Evolutionary conservation across 306 rosid species (phyloP), one percentile per base, ranked within the genome.

Genomic region (Nissolia schottii): DNA sequence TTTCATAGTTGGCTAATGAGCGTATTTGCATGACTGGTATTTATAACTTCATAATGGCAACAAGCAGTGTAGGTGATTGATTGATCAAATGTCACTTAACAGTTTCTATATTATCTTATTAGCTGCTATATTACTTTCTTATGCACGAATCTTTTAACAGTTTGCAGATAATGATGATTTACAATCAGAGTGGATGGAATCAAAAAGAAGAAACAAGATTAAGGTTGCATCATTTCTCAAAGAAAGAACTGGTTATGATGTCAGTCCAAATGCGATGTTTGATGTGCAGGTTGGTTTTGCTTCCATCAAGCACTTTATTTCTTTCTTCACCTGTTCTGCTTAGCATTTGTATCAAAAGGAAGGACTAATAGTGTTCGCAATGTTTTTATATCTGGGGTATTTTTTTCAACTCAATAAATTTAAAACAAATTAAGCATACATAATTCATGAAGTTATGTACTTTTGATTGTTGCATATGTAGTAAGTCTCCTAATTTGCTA

Each of bases 231-330:
- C 92, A 28, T 86, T 89, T 65, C 67, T 93, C 50, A 77, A 84
- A 83, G 96, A 93, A 75, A 91, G 64, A 89, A 91, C 98, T 7
- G 98, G 98, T 18, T 93, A 87, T 51, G 81, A 85, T 77, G 92
- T 93, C 65, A 87, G 79, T 77, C 89, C 97, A 40, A 81, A 91
- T 80, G 97, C 96, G 54, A 79, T 93, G 97, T 91, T 93, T 70
- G 98, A 91, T 75, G 84, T 91, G 32, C 98, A 93, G 97, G 98
- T 90, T 59, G 46, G 45, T 51, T 80, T 71, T 43, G n/a, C 83
- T 50, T 8, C 12, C 57, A 62, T 49, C 64, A 60, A 66, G 28
- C 71, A 32, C 61, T 61, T 67, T 34, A 73, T 43, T 53, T 22
- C 24, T 62, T 50, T 66, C 57, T 51, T 58, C 16, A 51, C 35